These are phyloP conservation scores for Spergularia bocconei DNA, from an alignment of 148 eudicot species.

Conservation along the genomic window DNA sequence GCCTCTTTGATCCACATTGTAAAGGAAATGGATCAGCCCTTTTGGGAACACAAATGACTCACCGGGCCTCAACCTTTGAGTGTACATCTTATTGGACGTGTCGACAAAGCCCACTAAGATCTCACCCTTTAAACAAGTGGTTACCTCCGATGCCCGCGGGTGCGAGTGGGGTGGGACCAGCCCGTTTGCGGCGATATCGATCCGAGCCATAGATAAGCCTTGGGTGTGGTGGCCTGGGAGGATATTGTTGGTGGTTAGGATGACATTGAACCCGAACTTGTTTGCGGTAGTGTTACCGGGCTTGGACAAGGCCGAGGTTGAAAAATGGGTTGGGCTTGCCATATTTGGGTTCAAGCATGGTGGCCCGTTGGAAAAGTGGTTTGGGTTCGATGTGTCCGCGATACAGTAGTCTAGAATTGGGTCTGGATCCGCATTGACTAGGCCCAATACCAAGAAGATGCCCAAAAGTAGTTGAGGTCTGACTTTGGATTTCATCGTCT, in stretches of 20 bases:
- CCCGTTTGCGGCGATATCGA: slow-evolving; percentile 59
- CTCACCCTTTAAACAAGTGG: slow-evolving; percentile 59
- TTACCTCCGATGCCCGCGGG: slow-evolving; percentile 85
- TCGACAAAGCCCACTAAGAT: slow-evolving; percentile 76
- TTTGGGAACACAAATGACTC: slow-evolving; percentile 82
- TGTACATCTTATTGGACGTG: slow-evolving; percentile 46
- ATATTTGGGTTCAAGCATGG: slow-evolving; percentile 56
- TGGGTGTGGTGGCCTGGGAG: slow-evolving; percentile 76
- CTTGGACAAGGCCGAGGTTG: slow-evolving; percentile 65
- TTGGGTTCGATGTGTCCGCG: slow-evolving; percentile 41
- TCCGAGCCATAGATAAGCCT: slow-evolving; percentile 68
- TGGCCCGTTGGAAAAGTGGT: slow-evolving; percentile 40
- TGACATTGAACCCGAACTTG: slow-evolving; percentile 57
- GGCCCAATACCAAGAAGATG: slow-evolving; percentile 23
- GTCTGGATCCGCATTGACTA: slow-evolving; percentile 49
- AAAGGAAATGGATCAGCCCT: slow-evolving; percentile 69
- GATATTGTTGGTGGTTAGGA: slow-evolving; percentile 46
- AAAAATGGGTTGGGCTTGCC: slow-evolving; percentile 54
- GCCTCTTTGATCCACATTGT: slow-evolving; percentile 36
- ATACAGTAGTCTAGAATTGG: slow-evolving; percentile 86
- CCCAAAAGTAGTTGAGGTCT: slow-evolving; percentile 21
- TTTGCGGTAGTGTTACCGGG: slow-evolving; percentile 47
- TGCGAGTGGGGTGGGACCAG: slow-evolving; percentile 79
- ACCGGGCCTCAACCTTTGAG: slow-evolving; percentile 54
- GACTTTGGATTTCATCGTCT: slow-evolving; percentile 33